A percentile compares a stretch with the other conserved stretches of the same genome.
Conservation (phyloP, 73 alveolate species). For the Tetrahymena malaccensis region DNA sequence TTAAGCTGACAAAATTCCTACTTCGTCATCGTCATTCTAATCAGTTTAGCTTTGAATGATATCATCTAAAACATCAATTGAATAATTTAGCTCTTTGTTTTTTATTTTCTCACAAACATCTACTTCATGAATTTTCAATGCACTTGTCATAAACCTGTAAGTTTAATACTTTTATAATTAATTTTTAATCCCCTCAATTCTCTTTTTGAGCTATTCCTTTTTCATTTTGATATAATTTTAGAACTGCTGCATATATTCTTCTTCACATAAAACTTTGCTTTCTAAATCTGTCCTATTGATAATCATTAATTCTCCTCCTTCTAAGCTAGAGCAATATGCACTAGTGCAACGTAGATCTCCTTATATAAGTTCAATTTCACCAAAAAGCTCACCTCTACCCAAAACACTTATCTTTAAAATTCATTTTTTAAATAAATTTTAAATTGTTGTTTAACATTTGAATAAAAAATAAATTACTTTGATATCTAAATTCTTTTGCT, state of each 20-base stretch:
- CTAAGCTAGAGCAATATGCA: not conserved
- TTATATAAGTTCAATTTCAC: not conserved
- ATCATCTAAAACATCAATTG: not conserved
- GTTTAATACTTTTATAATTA: not conserved
- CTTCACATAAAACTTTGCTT: not conserved
- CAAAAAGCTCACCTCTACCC: not conserved
- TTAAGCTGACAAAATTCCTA: not conserved
- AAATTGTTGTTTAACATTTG: not conserved
- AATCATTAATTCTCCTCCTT: not conserved
- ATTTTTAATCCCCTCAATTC: not conserved
- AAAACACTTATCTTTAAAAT: not conserved
- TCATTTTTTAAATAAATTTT: not conserved
- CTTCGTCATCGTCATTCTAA: not conserved
- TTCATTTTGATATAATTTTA: not conserved
- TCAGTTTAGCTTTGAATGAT: not conserved
- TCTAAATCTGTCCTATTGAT: not conserved
- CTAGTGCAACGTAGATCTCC: not conserved
- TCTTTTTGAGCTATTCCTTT: not conserved
- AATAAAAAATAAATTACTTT: not conserved
- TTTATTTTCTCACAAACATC: not conserved
- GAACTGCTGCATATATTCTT: not conserved
- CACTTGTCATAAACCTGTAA: not conserved
- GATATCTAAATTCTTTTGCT: not conserved
- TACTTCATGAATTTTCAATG: not conserved
- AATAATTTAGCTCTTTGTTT: not conserved